A percentile compares a stretch with the other conserved stretches of the same genome.
These are phyloP conservation scores for Podospora anserina DNA, from an alignment of 495 filamentous ascomycete genomes.

Conservation along the genomic window DNA sequence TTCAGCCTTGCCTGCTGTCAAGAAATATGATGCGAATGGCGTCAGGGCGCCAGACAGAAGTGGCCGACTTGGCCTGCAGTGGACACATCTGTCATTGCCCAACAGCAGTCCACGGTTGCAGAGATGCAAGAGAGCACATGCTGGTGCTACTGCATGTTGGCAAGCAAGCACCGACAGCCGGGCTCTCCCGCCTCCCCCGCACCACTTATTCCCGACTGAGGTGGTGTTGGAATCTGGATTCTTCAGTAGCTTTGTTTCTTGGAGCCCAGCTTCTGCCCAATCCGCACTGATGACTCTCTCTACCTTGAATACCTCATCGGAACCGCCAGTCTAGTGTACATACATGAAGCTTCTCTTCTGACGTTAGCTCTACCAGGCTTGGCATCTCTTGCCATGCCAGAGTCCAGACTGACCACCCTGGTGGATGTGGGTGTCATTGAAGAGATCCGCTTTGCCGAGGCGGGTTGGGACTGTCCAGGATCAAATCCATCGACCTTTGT, in stretches of 20 bases:
- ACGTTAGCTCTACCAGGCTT: background rate
- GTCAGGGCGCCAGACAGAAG: background rate
- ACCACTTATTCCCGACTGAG: background rate
- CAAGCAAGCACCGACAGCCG: background rate
- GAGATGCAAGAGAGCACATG: background rate
- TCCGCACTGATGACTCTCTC: no score
- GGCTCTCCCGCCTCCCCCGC: background rate
- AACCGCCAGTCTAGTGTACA: no score
- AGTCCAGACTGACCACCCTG: background rate
- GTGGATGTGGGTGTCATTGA: background rate
- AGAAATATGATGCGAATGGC: background rate
- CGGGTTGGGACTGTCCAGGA: background rate
- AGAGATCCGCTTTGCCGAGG: constrained; percentile 10
- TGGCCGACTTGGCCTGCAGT: constrained; percentile 6
- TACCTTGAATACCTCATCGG: no score
- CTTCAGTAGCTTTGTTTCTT: no score
- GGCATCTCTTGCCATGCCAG: background rate
- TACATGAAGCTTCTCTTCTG: background rate
- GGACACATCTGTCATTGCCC: background rate
- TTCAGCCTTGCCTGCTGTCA: background rate
- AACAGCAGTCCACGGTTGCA: background rate
- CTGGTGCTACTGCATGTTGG: background rate
- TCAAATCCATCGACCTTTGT: background rate
- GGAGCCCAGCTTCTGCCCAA: no score
- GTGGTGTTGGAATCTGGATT: no score